Evolutionary conservation across 169 alveolate species (phyloP).

Genomic region (Plasmodium billcollinsi): DNA sequence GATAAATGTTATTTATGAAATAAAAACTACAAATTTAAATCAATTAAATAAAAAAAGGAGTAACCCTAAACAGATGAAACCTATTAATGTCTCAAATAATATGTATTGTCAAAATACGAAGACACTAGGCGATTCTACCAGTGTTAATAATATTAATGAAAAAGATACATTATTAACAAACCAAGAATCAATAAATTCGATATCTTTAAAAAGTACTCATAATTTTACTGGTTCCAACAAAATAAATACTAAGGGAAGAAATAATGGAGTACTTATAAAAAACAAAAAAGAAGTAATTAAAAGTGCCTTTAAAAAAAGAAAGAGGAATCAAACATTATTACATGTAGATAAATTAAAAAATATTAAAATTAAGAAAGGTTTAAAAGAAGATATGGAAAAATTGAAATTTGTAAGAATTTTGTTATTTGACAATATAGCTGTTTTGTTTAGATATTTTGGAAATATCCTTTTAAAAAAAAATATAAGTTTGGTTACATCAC

Average conservation of each 20-base stretch:
- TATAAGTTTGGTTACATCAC: not conserved
- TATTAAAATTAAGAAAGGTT: conserved; percentile 35
- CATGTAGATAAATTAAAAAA: conserved; percentile 22
- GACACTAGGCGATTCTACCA: not conserved
- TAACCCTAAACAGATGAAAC: not conserved
- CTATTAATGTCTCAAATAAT: not conserved
- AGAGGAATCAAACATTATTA: conserved; percentile 9
- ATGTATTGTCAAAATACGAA: not conserved
- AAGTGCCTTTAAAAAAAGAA: conserved; percentile 11
- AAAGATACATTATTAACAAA: not conserved
- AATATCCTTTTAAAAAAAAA: conserved; percentile 40
- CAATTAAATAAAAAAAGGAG: not conserved
- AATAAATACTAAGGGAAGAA: not conserved
- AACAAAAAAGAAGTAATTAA: conserved; percentile 16
- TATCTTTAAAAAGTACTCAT: not conserved
- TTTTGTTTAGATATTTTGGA: conserved; percentile 41
- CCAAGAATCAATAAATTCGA: not conserved
- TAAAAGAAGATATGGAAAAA: conserved; percentile 47
- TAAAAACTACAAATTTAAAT: not conserved
- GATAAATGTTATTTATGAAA: conserved; percentile 6
- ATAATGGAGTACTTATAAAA: not conserved
- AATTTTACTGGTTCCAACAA: not conserved
- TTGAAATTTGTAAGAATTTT: conserved; percentile 36
- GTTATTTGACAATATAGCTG: conserved; percentile 42
- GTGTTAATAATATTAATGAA: not conserved